phyloP scores from a whole-genome alignment of 352 stramenopile species.

The Pseudoperonospora humuli region DNA sequence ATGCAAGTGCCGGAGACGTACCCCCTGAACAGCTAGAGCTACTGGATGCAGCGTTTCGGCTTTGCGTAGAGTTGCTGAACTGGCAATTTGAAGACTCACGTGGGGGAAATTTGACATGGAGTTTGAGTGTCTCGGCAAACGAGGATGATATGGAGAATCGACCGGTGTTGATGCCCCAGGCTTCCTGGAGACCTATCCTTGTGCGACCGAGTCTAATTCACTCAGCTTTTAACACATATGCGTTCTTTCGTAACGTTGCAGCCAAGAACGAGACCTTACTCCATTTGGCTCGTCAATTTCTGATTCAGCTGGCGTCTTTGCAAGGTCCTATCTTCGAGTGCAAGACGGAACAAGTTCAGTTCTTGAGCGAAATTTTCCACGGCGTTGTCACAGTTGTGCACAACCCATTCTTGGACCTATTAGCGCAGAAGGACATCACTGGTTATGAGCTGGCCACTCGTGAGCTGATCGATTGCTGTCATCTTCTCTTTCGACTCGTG shows the following conservation, averaged over 20 bases:
- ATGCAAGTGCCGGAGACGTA: conserved; percentile 25
- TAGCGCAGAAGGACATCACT: conserved; percentile 50
- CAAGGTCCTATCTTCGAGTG: conserved; percentile 61
- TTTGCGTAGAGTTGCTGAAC: conserved; percentile 75
- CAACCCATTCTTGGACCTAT: conserved; percentile 67
- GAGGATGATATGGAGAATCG: conserved; percentile 26
- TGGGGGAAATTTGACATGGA: conserved; percentile 64
- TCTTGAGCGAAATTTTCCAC: conserved; percentile 61
- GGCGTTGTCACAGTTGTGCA: conserved; percentile 55
- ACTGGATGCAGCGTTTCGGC: conserved; percentile 63
- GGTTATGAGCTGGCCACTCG: conserved; percentile 62
- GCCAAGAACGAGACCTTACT: conserved; percentile 62
- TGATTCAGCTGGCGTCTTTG: conserved; percentile 73
- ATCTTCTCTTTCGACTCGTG: conserved; percentile 67
- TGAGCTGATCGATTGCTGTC: conserved; percentile 81
- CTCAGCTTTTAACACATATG: conserved; percentile 82
- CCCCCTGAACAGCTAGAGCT: conserved; percentile 60
- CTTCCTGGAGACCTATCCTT: conserved; percentile 61
- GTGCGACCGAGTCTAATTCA: conserved; percentile 71
- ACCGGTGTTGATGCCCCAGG: conserved; percentile 44
- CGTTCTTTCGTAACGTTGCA: conserved; percentile 62
- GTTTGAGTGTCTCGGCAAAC: conserved; percentile 29
- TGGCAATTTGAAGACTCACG: conserved; percentile 61
- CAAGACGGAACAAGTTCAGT: conserved; percentile 56
- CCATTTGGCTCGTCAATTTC: conserved; percentile 71